Evolutionary conservation across 495 filamentous ascomycete genomes (phyloP).

Genomic region (Podospora pseudopauciseta): DNA sequence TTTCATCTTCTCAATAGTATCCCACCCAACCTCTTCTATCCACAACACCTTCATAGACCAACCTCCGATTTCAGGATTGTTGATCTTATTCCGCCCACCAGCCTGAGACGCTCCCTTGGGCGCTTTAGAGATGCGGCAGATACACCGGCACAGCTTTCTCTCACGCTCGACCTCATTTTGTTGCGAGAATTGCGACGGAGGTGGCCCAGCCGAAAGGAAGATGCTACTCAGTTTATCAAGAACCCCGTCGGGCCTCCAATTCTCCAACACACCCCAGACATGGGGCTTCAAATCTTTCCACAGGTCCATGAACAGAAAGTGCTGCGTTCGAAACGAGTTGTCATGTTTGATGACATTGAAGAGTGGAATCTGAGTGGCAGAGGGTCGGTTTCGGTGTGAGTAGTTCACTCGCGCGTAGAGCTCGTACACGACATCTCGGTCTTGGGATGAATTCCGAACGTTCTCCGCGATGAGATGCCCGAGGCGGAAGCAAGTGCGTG

Average conservation of each 20-base stretch:
- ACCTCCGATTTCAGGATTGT: conserved; percentile 16
- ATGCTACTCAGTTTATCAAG: conserved; percentile 45
- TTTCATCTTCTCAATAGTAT: conserved; percentile 45
- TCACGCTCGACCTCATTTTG: conserved; percentile 5
- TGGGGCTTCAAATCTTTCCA: conserved; percentile 55
- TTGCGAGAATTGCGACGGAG: neutral
- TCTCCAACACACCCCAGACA: conserved; percentile 45
- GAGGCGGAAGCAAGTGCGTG: conserved; percentile 60
- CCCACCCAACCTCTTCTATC: conserved; percentile 53
- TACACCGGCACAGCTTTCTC: conserved; percentile 48
- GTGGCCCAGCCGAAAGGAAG: conserved; percentile 29
- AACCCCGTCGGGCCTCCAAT: conserved; percentile 46
- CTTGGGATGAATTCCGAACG: conserved; percentile 27
- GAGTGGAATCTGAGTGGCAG: neutral
- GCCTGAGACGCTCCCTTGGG: conserved; percentile 26
- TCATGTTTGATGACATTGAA: conserved; percentile 20
- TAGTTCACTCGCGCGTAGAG: conserved; percentile 55
- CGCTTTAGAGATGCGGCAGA: conserved; percentile 49
- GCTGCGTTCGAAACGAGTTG: conserved; percentile 42
- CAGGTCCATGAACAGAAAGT: conserved; percentile 58
- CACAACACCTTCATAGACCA: conserved; percentile 49
- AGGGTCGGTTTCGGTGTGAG: conserved; percentile 37
- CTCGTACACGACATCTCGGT: conserved; percentile 52
- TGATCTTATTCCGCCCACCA: neutral
- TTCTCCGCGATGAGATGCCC: conserved; percentile 53